Conservation (phyloP, 345 rosid genomes). For the Melaleuca quinquenervia region DNA sequence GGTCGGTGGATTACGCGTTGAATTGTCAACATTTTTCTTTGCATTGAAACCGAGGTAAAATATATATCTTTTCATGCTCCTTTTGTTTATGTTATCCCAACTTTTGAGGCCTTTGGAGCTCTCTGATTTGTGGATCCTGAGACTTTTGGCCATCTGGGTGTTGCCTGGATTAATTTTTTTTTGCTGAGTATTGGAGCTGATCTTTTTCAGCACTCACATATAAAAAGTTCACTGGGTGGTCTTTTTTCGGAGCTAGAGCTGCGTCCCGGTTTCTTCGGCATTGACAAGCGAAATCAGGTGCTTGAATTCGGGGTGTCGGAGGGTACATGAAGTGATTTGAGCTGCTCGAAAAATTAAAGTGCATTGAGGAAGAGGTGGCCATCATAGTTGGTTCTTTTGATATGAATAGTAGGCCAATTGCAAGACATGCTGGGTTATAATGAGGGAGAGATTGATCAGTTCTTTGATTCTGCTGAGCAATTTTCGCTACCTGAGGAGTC, state of each 20-base stretch:
- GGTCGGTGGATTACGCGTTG: conserved; percentile 41
- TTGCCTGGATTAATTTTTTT: conserved; percentile 9
- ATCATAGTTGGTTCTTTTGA: conserved; percentile 6
- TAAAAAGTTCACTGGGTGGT: conserved; percentile 6
- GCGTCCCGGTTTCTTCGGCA: background rate
- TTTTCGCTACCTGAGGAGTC: conserved; percentile 17
- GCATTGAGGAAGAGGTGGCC: conserved; percentile 5
- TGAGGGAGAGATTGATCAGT: conserved; percentile 37
- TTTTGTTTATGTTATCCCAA: background rate
- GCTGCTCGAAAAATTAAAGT: conserved; percentile 4
- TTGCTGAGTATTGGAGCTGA: conserved; percentile 8
- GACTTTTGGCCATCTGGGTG: conserved; percentile 9
- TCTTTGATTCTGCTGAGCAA: conserved; percentile 57
- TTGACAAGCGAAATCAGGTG: background rate
- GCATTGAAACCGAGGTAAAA: conserved; percentile 49
- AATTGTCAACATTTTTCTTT: conserved; percentile 22
- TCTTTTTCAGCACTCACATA: conserved; percentile 9
- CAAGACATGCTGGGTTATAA: conserved; percentile 35
- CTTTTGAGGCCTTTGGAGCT: conserved; percentile 11
- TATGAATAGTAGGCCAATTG: conserved; percentile 21
- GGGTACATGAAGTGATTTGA: background rate
- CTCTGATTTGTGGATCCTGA: conserved; percentile 18
- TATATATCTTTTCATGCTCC: background rate
- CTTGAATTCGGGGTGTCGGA: background rate
- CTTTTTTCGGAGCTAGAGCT: conserved; percentile 4